Evolutionary conservation across 768 basidiomycete species (phyloP), one percentile per base, ranked within the genome.

Genomic region (Daedaleopsis nitida): DNA sequence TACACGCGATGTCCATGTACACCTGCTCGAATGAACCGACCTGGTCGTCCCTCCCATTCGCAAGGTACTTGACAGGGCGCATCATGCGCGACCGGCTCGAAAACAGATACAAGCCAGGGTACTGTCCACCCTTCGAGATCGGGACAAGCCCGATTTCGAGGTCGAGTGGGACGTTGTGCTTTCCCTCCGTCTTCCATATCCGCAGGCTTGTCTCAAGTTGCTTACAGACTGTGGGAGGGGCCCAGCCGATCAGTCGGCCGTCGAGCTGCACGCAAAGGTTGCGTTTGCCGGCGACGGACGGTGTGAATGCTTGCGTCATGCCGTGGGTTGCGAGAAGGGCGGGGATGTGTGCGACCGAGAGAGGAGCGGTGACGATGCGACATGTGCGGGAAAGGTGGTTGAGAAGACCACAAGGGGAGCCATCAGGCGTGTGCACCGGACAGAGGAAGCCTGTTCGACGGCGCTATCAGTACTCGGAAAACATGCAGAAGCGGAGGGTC

Each of bases 341-440:
- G 17, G 95, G 94, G 38, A 99, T 85, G 66, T 94, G 87, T 14
- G 86, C 79, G 42, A 91, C 87, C 32, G 87, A 72, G 19, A 98
- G 82, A 3, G 88, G 84, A 10, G 82, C 68, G 17, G 95, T 96
- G 66, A 94, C 82, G 65, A 99, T 91, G 60, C 93, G 90, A 76
- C 97, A 99, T 14, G 91, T 89, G 68, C 94, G 87, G 32, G 95
- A 92, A 42, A 99, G 83, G 73, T 99, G 97, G 76, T 98, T 99
- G 58, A 99, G 86, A 14, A 99, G 84, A 74, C 97, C 97, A 75
- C 97, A 99, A 11, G 97, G 97, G 13, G 95, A 84, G 66, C 97
- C 97, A 80, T 99, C 97, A 19, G 97, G 97, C 1, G 97, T 99
- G 72, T 99, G 97, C 17, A 99, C 97, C 21, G 97, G 97, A 70